Evolutionary conservation across 106 monocot species (phyloP), one percentile per base, ranked within the genome.

Genomic region (Dactylorhiza incarnata): DNA sequence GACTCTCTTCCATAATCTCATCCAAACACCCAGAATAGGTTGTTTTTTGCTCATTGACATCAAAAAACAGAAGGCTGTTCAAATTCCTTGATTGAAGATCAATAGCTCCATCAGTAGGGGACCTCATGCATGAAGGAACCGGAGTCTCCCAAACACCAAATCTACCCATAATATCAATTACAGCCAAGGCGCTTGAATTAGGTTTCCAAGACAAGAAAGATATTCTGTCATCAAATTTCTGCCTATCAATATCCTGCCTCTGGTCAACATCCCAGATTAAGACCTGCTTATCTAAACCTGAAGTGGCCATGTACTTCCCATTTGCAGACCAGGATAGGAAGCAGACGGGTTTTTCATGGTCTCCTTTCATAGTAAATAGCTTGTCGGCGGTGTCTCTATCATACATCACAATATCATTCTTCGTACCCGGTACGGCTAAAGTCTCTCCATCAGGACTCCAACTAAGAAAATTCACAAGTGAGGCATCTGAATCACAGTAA

Each of bases 371-470:
- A 14, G 94, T 82, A 76, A 83, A 92, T 75, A 99, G 56, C 51
- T 94, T 94, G 74, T 94, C 99, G 25, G 89, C 85, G 0, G 99
- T 94, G 65, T 90, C 94, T 77, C 92, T 86, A 59, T 99, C 99
- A 76, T 99, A 92, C 89, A 99, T 86, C 11, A 94, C 99, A 13
- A 99, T 88, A 83, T 99, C 91, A 88, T 94, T 91, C 83, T 81
- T 94, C 85, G 94, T 81, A 11, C 99, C 94, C 2, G 99, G 89
- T 47, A 94, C 94, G 73, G 99, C 91, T 55, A 99, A 67, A 3
- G 72, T 89, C 78, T 94, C 94, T 29, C 99, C 99, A 81, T 99
- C 94, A 45, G 99, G 99, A 29, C 99, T 89, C 99, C 99, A 99
- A 69, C 82, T 61, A 79, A 99, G 52, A 15, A 84, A 63, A 77